Percentiles rank a stretch among this genome's conserved stretches.
Conservation (phyloP, 371 early-diverging fungal species). For the Choanephora cucurbitarum region DNA sequence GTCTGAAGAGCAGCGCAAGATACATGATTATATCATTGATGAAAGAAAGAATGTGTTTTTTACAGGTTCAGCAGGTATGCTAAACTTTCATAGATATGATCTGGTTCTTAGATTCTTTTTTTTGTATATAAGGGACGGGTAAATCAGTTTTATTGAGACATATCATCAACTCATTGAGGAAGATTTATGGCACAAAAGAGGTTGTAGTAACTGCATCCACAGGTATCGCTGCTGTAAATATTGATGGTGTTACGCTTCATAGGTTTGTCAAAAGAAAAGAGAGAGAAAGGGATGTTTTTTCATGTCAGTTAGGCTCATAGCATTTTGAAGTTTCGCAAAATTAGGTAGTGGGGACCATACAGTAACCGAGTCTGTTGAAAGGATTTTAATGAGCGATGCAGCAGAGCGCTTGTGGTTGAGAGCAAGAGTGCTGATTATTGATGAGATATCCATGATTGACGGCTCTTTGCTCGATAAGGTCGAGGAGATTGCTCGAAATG, state of each 20-base stretch:
- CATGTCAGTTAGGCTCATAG: no score
- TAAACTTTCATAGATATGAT: neutral
- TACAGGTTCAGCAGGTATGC: slow-evolving; percentile 78
- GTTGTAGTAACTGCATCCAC: slow-evolving; percentile 89
- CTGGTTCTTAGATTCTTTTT: neutral
- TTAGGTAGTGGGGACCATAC: slow-evolving; percentile 66
- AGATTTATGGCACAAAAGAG: slow-evolving; percentile 23
- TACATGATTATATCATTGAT: slow-evolving; percentile 58
- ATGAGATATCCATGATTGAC: slow-evolving; percentile 93
- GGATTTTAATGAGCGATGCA: slow-evolving; percentile 27
- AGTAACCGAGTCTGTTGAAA: slow-evolving; percentile 39
- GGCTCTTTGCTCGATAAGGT: slow-evolving; percentile 80
- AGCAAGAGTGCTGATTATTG: slow-evolving; percentile 78
- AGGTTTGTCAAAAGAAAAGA: slow-evolving; percentile 30
- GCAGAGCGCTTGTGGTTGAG: slow-evolving; percentile 58
- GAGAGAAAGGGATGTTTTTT: neutral
- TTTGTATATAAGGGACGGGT: slow-evolving; percentile 66
- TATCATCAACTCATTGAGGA: slow-evolving; percentile 60
- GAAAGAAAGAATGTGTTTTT: slow-evolving; percentile 65
- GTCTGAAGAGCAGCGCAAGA: slow-evolving; percentile 61
- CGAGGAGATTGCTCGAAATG: slow-evolving; percentile 66
- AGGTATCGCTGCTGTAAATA: slow-evolving; percentile 85
- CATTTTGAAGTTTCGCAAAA: slow-evolving; percentile 69
- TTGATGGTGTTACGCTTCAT: slow-evolving; percentile 82
- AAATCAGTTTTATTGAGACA: slow-evolving; percentile 69